These are phyloP conservation scores for Pelargonium citronellum DNA, from an alignment of 441 rosid species.

Conservation along the genomic window DNA sequence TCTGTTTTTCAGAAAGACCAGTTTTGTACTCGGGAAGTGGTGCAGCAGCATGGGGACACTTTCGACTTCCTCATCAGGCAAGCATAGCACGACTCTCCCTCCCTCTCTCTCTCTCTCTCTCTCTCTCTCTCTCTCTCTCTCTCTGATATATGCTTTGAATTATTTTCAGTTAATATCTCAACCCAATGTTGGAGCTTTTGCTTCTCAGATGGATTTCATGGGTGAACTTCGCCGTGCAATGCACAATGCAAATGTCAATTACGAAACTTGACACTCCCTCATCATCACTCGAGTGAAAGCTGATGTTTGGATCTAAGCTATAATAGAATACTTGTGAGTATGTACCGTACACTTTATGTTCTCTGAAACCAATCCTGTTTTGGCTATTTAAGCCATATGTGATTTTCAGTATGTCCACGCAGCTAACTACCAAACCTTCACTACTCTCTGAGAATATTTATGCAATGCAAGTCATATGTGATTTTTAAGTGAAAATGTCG, in stretches of 20 bases:
- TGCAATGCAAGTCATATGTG: too few relatives aligned
- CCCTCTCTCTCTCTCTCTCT: not conserved
- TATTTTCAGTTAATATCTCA: conserved; percentile 32
- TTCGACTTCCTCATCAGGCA: conserved; percentile 58
- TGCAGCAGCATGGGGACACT: conserved; percentile 38
- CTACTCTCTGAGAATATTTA: too few relatives aligned
- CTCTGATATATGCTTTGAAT: not conserved
- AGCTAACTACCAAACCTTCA: not conserved
- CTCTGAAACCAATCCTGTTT: conserved; percentile 13
- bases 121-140: too few relatives aligned
- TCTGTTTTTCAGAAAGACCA: conserved; percentile 45
- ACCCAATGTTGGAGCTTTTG: conserved; percentile 32
- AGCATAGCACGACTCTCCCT: not conserved
- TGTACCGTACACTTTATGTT: conserved; percentile 19
- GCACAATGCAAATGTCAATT: conserved; percentile 25
- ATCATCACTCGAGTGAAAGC: conserved; percentile 12
- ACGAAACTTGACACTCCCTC: conserved; percentile 21
- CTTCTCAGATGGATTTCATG: conserved; percentile 43
- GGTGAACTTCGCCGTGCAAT: conserved; percentile 47
- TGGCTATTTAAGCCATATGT: conserved; percentile 10
- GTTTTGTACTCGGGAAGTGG: conserved; percentile 43
- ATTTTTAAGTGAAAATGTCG: too few relatives aligned
- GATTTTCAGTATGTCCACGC: conserved; percentile 16
- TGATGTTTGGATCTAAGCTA: conserved; percentile 10
- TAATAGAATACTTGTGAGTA: conserved; percentile 6